Base-by-base conservation (phyloP, 2,329 filamentous ascomycete genomes). In the Phoma sp. region DNA sequence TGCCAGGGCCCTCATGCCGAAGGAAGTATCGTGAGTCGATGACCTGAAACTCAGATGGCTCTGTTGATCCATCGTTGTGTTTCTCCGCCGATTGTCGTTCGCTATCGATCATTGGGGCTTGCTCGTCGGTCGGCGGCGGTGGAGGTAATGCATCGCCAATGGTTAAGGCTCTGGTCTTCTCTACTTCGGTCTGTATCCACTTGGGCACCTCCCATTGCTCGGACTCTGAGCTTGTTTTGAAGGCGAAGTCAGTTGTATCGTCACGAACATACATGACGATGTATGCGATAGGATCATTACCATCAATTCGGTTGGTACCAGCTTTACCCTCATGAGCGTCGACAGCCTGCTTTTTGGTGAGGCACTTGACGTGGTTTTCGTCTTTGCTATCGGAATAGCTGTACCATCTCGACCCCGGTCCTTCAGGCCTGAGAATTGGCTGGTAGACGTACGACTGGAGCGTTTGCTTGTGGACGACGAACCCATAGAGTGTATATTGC, bases 381-480 rank as follows among this genome's bases (percentile, higher is more conserved):
- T 81, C 79, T 48, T 72, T 73, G 38, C 78, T 79, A 58, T 84
- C 82, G 26, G 83, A 80, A 59, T 86, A 87, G 28, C 78, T 80
- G 48, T 87, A 81, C 85, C 85, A 88, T 38, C 78, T 81, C 7
- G 79, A 77, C 9, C 78, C 80, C 5, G 80, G 80, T 2, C 84
- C 84, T 37, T 78, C 77, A 1, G 85, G 85, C 25, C 85, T 79
- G 40, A 88, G 69, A 28, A 86, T 81, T n/a, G 82, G 80, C 60
- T 84, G 83, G 72, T 86, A 87, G 30, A 82, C 78, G 40, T 81
- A 81, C 5, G 84, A 87, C 17, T 81, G 81, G 14, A 86, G 79
- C 36, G 80, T 79, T 21, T 84, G 84, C 55, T 81, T 81, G 63
- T 88, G 85, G 2, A 85, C 83, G 26, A 87, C 74, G 57, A 87